phyloP scores from a whole-genome alignment of 371 early-diverging fungal species.

The Coemansia linderi region DNA sequence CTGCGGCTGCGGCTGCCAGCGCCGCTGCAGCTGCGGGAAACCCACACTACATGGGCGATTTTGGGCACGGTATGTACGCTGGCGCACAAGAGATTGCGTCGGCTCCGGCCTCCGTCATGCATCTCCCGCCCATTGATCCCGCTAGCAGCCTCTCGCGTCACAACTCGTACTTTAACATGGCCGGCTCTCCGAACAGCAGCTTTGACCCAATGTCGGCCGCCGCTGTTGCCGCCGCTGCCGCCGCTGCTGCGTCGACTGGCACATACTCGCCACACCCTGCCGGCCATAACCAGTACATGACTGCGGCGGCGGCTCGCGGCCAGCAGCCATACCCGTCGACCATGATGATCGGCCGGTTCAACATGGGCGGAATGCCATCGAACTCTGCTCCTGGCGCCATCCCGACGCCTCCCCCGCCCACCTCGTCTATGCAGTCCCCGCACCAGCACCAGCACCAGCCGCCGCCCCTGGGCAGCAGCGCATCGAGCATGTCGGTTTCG shows the following conservation, averaged over 20 bases:
- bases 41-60: conserved; percentile 39
- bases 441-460: conserved; percentile 16
- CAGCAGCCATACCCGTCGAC: conserved; percentile 35
- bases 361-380: conserved; percentile 19
- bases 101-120: conserved; percentile 26
- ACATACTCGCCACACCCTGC: conserved; percentile 33
- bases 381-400: conserved; percentile 2
- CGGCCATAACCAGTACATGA: conserved; percentile 19
- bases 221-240: conserved; percentile 33
- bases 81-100: conserved; percentile 26
- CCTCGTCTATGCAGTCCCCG: conserved; percentile 9
- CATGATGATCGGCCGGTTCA: conserved; percentile 46
- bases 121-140: conserved; percentile 42
- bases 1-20: conserved; percentile 16
- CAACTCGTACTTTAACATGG: conserved; percentile 37
- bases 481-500: conserved; percentile 21
- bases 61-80: conserved; percentile 26
- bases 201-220: conserved; percentile 39
- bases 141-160: conserved; percentile 25
- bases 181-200: conserved; percentile 17
- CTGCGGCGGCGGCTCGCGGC: conserved; percentile 19
- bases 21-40: conserved; percentile 22
- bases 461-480: conserved; percentile 13
- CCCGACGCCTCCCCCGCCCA: conserved; percentile 27
- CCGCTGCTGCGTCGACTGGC: conserved; percentile 20